Evolutionary conservation across 495 filamentous ascomycete genomes (phyloP).

Genomic region (Cercophora samala): DNA sequence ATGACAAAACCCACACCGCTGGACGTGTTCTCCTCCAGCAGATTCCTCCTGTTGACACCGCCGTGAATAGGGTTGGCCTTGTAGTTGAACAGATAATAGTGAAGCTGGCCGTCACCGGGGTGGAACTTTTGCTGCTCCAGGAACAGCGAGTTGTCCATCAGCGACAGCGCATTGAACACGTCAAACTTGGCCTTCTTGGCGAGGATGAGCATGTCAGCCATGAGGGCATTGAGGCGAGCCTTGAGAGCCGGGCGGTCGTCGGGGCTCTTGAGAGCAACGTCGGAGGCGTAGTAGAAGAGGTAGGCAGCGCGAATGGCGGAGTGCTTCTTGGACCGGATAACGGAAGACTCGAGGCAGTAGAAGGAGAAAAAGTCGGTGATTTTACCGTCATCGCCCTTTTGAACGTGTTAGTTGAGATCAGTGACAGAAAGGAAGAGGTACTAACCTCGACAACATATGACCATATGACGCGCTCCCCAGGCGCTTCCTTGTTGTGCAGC

Average conservation of each 20-base stretch:
- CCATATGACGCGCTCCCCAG: slow-evolving; percentile 81
- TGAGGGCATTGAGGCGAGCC: slow-evolving; percentile 66
- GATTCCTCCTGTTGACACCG: slow-evolving; percentile 75
- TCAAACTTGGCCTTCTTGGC: slow-evolving; percentile 88
- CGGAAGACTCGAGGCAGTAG: slow-evolving; percentile 88
- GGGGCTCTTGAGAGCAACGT: slow-evolving; percentile 65
- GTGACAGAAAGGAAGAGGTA: background rate
- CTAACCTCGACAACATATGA: slow-evolving; percentile 81
- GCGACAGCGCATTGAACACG: slow-evolving; percentile 92
- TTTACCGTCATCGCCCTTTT: slow-evolving; percentile 54
- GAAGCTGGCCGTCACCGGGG: slow-evolving; percentile 85
- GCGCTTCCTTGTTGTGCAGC: slow-evolving; percentile 57
- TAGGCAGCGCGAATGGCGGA: slow-evolving; percentile 80
- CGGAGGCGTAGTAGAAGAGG: slow-evolving; percentile 92
- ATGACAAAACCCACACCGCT: slow-evolving; percentile 90
- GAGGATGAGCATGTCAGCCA: slow-evolving; percentile 81
- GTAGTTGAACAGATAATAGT: slow-evolving; percentile 98
- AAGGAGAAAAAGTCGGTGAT: slow-evolving; percentile 97
- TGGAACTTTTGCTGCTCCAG: slow-evolving; percentile 90
- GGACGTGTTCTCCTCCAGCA: slow-evolving; percentile 65
- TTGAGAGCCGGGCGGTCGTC: slow-evolving; percentile 57
- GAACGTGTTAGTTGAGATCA: background rate
- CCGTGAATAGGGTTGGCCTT: slow-evolving; percentile 74
- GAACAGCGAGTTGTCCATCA: slow-evolving; percentile 92
- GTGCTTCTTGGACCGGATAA: slow-evolving; percentile 76